These are phyloP conservation scores for Ophiostoma sp. DNA, from an alignment of 2,329 filamentous ascomycete genomes.

Conservation along the genomic window DNA sequence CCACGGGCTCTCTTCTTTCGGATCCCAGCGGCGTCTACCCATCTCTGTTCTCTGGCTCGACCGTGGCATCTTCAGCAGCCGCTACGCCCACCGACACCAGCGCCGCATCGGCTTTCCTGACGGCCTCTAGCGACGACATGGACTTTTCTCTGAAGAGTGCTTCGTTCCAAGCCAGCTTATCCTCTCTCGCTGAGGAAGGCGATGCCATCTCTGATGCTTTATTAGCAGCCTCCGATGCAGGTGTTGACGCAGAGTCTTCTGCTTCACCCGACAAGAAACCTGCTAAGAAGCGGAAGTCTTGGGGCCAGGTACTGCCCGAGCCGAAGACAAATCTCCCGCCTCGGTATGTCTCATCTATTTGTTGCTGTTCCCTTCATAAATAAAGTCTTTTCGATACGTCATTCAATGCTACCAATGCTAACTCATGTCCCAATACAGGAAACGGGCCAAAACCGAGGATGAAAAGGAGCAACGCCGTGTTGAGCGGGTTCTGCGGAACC, in stretches of 20 bases:
- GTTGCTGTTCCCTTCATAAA: neutral
- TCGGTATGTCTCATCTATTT: constrained; percentile 59
- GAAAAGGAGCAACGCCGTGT: constrained; percentile 98
- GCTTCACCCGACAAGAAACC: constrained; percentile 63
- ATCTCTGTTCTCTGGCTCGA: constrained; percentile 44
- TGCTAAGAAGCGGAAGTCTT: constrained; percentile 94
- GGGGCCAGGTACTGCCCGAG: constrained; percentile 94
- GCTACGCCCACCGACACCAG: constrained; percentile 22
- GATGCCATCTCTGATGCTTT: neutral
- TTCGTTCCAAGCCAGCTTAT: neutral
- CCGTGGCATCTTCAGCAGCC: constrained; percentile 49
- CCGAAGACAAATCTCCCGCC: constrained; percentile 96
- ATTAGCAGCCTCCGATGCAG: neutral
- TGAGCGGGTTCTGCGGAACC: constrained; percentile 94
- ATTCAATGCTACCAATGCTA: neutral
- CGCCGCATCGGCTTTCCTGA: neutral
- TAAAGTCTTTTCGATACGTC: neutral
- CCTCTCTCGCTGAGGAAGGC: constrained; percentile 17
- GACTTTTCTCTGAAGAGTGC: neutral
- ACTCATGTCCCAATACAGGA: constrained; percentile 51
- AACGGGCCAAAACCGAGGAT: constrained; percentile 97
- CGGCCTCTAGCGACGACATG: neutral
- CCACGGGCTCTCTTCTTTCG: constrained; percentile 56
- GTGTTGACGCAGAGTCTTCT: constrained; percentile 28
- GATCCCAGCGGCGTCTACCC: constrained; percentile 37